Base-by-base conservation (phyloP, 306 rosid genomes). In the Begonia fuchsioides region DNA sequence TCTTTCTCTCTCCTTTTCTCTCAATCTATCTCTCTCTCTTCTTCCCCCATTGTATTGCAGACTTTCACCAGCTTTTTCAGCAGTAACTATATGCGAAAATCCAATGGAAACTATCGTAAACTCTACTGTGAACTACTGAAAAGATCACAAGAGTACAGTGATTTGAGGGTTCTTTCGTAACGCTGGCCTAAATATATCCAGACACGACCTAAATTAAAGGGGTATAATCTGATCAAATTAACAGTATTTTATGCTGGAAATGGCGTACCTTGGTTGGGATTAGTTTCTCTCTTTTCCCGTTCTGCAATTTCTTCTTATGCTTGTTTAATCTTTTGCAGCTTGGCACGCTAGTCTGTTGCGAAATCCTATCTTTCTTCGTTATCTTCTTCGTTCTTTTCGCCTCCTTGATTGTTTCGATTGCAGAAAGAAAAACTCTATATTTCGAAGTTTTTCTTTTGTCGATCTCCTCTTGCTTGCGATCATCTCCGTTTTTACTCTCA, bases 41-140 rank as follows among this genome's bases (percentile, higher is more conserved):
- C 7, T 26, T 8, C 35, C 35, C 1, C 35, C 5, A 26, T 4
- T 51, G 43, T 50, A 32, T 55, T 67, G 64, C 69, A 65, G 65
- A 69, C 49, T 56, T 75, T 68, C 54, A 56, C 54, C 86, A 80
- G 81, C 86, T 76, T 73, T 78, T 69, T 65, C 72, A 73, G 76
- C 68, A 64, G 74, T 67, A 60, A 76, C 67, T 66, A 60, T 66
- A 68, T 64, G 76, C 82, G 69, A 53, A 61, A 26, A 65, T 58
- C 67, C 57, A 68, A 52, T 55, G 47, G 63, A 52, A 61, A 38
- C 64, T 51, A 49, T 39, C 52, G 47, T 38, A 67, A 55, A 40
- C 45, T 41, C 13, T 41, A 41, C 10, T 6, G 19, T 65, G 52
- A 57, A n/a, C 50, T 45, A 50, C 32, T 26, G 13, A 26, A 52